Evolutionary conservation across 257 asterid species (phyloP), one percentile per base, ranked within the genome.

Genomic region (Schizonepeta tenuifolia): DNA sequence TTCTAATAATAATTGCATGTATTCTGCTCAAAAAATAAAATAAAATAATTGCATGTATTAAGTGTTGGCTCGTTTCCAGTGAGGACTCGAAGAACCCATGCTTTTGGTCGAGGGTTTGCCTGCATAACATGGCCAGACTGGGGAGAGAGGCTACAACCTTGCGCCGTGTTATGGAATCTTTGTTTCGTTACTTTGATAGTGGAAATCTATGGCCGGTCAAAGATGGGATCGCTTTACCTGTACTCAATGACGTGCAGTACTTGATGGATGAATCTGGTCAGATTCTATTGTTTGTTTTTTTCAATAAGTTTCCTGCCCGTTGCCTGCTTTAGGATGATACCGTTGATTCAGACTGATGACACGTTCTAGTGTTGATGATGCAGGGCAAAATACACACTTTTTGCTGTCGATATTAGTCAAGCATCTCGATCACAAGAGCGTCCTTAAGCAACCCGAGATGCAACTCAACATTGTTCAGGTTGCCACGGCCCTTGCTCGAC

Each of bases 61-160:
- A 56, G 50, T 64, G 14, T 67, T 40, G 67, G 33, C 73, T 73
- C 66, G 46, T 70, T 68, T 81, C 65, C 85, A 89, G 99, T 73
- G 89, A 91, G 74, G 92, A 94, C 59, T 84, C 86, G 20, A 84
- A 75, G 71, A 83, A 82, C 74, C 97, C 98, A 15, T 65, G 84
- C 75, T 94, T 94, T 77, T 94, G 99, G 99, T 94, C 97, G 9
- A 79, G 84, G 83, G 87, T 87, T 26, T 89, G 98, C 87, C 87
- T 94, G 21, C 89, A 78, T 74, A 88, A 86, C 86, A 91, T 94
- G 96, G 95, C 98, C 72, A 94, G 83, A 73, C 95, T 94, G 13
- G 97, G 95, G 47, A 91, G 84, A 84, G 99, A 94, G 82, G 97
- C 89, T 38, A 86, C 98, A 9, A 94, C 97, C 17, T 89, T 90